phyloP scores from a whole-genome alignment of 192 early-diverging fungal species.

The Funneliformis mosseae region DNA sequence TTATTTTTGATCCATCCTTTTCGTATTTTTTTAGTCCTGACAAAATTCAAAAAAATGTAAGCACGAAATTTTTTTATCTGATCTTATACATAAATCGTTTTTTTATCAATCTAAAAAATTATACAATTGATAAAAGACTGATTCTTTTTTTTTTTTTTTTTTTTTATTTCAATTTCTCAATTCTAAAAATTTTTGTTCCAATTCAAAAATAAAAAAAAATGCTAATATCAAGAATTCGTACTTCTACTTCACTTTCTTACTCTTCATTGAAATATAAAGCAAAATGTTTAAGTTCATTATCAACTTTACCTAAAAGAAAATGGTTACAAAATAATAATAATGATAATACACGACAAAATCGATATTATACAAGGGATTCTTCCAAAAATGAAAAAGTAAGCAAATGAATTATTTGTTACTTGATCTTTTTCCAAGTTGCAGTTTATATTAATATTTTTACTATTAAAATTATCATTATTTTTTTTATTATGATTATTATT shows the following conservation, averaged over 20 bases:
- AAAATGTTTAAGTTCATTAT: background rate
- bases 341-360: background rate
- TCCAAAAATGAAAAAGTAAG: slow-evolving; percentile 30
- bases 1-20: too few species aligned
- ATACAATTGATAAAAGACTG: too few species aligned
- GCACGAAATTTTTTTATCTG: too few species aligned
- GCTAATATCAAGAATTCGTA: slow-evolving; percentile 24
- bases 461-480: too few species aligned
- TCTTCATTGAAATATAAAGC: background rate
- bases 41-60: too few species aligned
- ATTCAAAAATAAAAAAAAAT: background rate
- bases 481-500: background rate
- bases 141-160: background rate
- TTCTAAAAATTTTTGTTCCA: background rate
- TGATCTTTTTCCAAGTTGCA: background rate
- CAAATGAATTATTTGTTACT: background rate
- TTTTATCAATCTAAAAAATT: too few species aligned
- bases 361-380: slow-evolving; percentile 2
- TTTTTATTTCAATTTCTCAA: background rate
- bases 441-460: background rate
- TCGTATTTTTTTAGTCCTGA: too few species aligned
- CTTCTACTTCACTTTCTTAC: background rate
- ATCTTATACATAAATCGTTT: too few species aligned
- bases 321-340: background rate
- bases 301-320: background rate